phyloP scores from a whole-genome alignment of 495 filamentous ascomycete genomes.

The Trichocladium uniseriatum region DNA sequence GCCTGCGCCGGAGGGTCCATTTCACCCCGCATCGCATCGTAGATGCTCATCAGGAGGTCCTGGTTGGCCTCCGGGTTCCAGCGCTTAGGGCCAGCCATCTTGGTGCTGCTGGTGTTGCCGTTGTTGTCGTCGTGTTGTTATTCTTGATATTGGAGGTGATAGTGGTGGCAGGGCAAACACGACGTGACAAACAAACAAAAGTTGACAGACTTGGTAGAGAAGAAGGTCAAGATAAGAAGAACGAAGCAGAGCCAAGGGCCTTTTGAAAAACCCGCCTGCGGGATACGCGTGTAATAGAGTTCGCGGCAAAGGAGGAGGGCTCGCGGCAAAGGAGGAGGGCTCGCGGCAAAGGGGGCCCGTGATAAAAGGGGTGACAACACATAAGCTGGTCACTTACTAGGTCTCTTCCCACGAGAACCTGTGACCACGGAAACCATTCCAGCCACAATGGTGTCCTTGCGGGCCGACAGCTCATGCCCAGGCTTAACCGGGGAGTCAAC shows the following conservation, averaged over 20 bases:
- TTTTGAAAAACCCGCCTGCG: too few species aligned
- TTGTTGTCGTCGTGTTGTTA: neutral
- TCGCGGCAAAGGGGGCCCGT: neutral
- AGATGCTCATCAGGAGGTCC: neutral
- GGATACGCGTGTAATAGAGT: neutral
- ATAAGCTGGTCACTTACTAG: too few species aligned
- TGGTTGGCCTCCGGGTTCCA: neutral
- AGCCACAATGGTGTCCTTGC: too few species aligned
- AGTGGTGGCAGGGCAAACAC: too few species aligned
- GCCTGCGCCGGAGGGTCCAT: neutral
- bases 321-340: neutral
- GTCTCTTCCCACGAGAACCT: too few species aligned
- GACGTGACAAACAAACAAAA: neutral
- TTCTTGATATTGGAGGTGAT: too few species aligned
- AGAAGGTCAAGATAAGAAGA: too few species aligned
- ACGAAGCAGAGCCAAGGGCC: too few species aligned
- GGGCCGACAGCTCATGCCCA: too few species aligned
- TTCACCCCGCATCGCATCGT: neutral
- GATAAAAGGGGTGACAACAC: too few species aligned
- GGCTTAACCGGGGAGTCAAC: too few species aligned
- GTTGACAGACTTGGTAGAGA: neutral
- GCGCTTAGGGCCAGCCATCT: neutral
- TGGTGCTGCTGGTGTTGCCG: neutral
- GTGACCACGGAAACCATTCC: too few species aligned
- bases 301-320: neutral